These are phyloP conservation scores for Talaromyces sp. DNA, from an alignment of 2,329 filamentous ascomycete species.

Conservation along the genomic window DNA sequence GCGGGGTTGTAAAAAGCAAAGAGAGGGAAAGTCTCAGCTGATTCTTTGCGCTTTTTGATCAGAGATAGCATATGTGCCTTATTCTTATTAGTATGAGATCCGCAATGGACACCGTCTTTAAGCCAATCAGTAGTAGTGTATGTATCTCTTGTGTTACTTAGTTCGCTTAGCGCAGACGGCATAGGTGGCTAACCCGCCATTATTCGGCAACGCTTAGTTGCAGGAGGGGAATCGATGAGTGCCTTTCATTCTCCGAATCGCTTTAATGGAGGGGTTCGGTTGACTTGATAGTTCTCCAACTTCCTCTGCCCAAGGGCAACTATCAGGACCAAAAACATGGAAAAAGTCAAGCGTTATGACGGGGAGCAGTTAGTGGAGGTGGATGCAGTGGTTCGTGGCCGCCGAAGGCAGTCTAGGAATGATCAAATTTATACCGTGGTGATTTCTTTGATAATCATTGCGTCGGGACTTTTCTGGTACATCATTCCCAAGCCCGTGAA, in stretches of 20 bases:
- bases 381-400: neutral
- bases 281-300: neutral
- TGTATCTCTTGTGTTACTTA: neutral
- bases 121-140: neutral
- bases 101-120: neutral
- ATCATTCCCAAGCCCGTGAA: neutral
- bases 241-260: neutral
- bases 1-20: neutral
- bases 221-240: neutral
- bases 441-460: slow-evolving; percentile 3
- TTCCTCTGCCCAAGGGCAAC: neutral
- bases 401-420: neutral
- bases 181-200: neutral
- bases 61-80: neutral
- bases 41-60: neutral
- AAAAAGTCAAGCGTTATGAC: neutral
- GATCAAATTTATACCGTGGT: neutral
- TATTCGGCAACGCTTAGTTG: neutral
- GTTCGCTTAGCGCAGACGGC: neutral
- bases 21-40: neutral
- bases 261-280: neutral
- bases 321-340: neutral
- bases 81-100: neutral
- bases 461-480: neutral
- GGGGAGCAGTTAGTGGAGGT: neutral